phyloP scores from a whole-genome alignment of 805 yeast species.

The Lipomyces yamadae region DNA sequence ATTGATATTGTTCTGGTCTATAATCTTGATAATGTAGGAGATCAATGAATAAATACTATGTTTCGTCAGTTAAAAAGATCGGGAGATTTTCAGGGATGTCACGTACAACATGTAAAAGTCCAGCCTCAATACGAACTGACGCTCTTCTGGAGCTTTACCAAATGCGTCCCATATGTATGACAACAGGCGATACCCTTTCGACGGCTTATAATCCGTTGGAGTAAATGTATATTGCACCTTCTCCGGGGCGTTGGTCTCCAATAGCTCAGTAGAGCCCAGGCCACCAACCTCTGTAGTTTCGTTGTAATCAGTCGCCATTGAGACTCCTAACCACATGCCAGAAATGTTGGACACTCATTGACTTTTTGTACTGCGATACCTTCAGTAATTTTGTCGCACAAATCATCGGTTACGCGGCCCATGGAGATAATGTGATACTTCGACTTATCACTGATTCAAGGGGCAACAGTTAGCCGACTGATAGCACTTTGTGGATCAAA shows the following conservation, averaged over 20 bases:
- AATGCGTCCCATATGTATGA: conserved; percentile 26
- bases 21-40: conserved; percentile 49
- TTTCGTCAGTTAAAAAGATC: not conserved
- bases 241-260: not conserved
- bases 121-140: conserved; percentile 24
- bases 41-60: conserved; percentile 11
- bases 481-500: too few relatives aligned
- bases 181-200: not conserved
- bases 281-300: not conserved
- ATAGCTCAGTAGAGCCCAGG: not conserved
- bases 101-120: conserved; percentile 27
- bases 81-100: not conserved
- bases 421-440: too few relatives aligned
- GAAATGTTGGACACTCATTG: too few relatives aligned
- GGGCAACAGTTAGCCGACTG: too few relatives aligned
- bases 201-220: conserved; percentile 5
- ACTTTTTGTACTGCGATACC: too few relatives aligned
- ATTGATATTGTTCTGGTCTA: conserved; percentile 62
- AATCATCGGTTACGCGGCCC: too few relatives aligned
- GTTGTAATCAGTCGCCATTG: not conserved
- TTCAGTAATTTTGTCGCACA: too few relatives aligned
- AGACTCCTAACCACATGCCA: too few relatives aligned
- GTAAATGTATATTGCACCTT: not conserved
- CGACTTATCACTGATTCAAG: too few relatives aligned
- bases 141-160: conserved; percentile 26